Percentiles rank a stretch among this genome's conserved stretches.
Evolutionary conservation across 78 protist species (phyloP).

Genomic region (Polysphondylium violaceum): DNA sequence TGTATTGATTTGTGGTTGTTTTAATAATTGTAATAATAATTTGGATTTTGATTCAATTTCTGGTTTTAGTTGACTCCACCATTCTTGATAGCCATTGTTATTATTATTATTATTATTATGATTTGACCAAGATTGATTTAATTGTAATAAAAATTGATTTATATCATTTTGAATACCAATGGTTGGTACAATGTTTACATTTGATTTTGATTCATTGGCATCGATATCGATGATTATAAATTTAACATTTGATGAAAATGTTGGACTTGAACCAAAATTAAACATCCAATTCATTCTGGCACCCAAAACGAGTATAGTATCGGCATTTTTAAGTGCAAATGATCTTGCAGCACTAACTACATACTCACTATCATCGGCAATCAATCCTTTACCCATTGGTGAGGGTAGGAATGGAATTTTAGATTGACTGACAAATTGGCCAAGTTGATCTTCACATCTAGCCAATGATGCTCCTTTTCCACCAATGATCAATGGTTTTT

Average conservation of each 20-base stretch:
- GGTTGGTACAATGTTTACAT: constrained; percentile 1
- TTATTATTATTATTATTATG: not conserved
- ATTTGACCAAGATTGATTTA: too few species aligned
- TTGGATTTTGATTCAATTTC: constrained; percentile 25
- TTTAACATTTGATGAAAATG: constrained; percentile 37
- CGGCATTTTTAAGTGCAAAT: constrained; percentile 58
- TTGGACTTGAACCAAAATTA: constrained; percentile 58
- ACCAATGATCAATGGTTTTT: constrained; percentile 66
- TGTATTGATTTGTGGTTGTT: constrained; percentile 15
- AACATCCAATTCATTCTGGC: constrained; percentile 87
- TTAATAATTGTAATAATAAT: not conserved
- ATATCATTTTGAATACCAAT: too few species aligned
- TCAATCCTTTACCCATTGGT: constrained; percentile 87
- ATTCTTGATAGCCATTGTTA: not conserved
- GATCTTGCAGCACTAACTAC: constrained; percentile 81
- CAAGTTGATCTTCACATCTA: constrained; percentile 32
- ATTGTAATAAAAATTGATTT: too few species aligned
- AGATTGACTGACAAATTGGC: constrained; percentile 29
- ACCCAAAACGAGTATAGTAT: constrained; percentile 72
- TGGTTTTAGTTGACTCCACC: constrained; percentile 32
- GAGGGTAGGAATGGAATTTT: constrained; percentile 80
- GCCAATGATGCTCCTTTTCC: constrained; percentile 86
- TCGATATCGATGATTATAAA: constrained; percentile 63
- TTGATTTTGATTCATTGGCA: constrained; percentile 3
- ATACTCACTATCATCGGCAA: constrained; percentile 61